Conservation (phyloP, 495 filamentous ascomycete genomes). For the Penicillium soppii region DNA sequence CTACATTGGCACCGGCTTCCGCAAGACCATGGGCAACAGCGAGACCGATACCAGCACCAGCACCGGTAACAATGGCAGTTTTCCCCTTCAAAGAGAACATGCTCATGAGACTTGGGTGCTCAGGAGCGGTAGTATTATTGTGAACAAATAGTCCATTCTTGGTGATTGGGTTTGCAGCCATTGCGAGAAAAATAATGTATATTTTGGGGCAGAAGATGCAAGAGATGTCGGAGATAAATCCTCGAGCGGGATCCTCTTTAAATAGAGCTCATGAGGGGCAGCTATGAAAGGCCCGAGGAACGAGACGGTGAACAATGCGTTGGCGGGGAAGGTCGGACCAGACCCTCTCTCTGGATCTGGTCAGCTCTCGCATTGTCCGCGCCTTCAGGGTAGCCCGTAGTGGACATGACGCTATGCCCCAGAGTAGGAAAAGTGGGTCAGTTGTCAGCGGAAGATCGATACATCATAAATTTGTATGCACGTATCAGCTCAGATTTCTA, state of each 20-base stretch:
- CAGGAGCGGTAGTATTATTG: conserved; percentile 59
- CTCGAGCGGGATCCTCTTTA: conserved; percentile 6
- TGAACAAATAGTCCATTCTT: conserved; percentile 57
- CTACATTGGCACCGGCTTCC: conserved; percentile 85
- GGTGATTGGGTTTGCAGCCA: conserved; percentile 35
- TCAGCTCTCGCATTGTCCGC: conserved; percentile 6
- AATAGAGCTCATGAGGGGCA: conserved; percentile 12
- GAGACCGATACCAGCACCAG: conserved; percentile 78
- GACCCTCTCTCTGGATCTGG: neutral
- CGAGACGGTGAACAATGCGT: conserved; percentile 13
- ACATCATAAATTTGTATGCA: too few species aligned
- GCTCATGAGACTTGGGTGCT: conserved; percentile 62
- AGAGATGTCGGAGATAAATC: neutral
- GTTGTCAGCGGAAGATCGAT: too few species aligned
- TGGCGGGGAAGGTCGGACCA: conserved; percentile 6
- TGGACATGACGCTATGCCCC: conserved; percentile 14
- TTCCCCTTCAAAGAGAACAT: conserved; percentile 82
- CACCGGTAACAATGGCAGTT: conserved; percentile 82
- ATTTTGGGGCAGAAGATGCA: neutral
- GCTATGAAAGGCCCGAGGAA: neutral
- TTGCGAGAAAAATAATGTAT: conserved; percentile 11
- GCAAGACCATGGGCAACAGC: conserved; percentile 73
- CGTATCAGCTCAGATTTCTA: too few species aligned
- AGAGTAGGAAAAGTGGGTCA: too few species aligned
- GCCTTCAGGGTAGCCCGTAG: conserved; percentile 4